Conservation (phyloP, 176 grass and related monocot genomes). For the Eragrostis nindensis region DNA sequence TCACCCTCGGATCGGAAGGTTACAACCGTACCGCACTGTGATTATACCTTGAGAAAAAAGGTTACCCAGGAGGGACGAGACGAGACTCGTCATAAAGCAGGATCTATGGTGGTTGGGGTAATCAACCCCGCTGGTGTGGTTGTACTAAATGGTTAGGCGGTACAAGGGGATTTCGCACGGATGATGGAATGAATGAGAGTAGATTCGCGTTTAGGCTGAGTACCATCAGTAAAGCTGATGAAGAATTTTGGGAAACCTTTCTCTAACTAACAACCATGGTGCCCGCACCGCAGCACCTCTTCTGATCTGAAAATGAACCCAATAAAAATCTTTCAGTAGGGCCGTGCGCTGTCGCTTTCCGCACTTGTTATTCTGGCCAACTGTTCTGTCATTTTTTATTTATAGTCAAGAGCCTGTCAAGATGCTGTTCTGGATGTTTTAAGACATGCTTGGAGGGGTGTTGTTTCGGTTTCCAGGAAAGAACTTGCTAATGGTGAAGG, state of each 20-base stretch:
- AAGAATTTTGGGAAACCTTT: not conserved
- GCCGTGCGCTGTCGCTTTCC: constrained; percentile 10
- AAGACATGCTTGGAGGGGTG: not conserved
- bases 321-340: constrained; percentile 29
- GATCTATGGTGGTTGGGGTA: constrained; percentile 23
- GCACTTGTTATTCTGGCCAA: constrained; percentile 6
- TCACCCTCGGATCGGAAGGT: not conserved
- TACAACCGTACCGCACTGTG: not conserved
- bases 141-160: not conserved
- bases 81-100: not conserved
- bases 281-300: no score
- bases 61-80: not conserved
- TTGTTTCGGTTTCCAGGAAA: constrained; percentile 13
- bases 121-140: not conserved
- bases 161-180: constrained; percentile 10
- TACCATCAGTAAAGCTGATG: not conserved
- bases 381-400: not conserved
- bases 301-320: not conserved
- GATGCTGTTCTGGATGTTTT: constrained; percentile 14
- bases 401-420: not conserved
- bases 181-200: constrained; percentile 16
- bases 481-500: constrained; percentile 6
- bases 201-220: constrained; percentile 13
- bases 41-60: not conserved
- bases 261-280: not conserved